A percentile compares a stretch with the other conserved stretches of the same genome.
Conservation (phyloP, 805 yeast genomes). For the Wickerhamomyces silvicola region DNA sequence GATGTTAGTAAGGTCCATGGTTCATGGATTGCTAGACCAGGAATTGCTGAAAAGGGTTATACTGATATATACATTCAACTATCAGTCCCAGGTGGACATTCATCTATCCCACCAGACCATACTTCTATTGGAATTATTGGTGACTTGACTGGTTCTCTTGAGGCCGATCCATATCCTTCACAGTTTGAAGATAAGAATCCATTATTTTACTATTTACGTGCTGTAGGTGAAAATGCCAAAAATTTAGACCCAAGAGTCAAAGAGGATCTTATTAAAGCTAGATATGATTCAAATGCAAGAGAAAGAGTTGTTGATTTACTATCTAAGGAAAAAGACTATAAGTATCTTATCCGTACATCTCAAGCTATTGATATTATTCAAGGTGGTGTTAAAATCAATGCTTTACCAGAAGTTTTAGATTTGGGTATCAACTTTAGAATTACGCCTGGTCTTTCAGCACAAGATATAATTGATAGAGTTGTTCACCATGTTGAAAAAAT, state of each 20-base stretch:
- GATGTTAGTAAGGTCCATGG: constrained; percentile 24
- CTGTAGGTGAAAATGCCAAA: constrained; percentile 6
- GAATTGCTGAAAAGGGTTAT: constrained; percentile 58
- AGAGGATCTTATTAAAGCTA: constrained; percentile 26
- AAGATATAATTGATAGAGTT: constrained; percentile 32
- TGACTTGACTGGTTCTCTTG: constrained; percentile 49
- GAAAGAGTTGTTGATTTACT: constrained; percentile 24
- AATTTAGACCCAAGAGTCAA: constrained; percentile 14
- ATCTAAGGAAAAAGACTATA: constrained; percentile 7
- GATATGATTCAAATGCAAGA: constrained; percentile 29
- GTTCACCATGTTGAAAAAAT: constrained; percentile 29
- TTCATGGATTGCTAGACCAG: constrained; percentile 42
- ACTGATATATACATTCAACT: constrained; percentile 45
- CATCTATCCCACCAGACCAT: constrained; percentile 72
- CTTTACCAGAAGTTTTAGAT: constrained; percentile 57
- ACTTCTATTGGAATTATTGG: constrained; percentile 72
- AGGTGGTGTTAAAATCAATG: constrained; percentile 71
- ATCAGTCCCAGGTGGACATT: constrained; percentile 68
- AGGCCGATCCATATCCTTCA: constrained; percentile 42
- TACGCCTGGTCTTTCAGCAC: constrained; percentile 43
- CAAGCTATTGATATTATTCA: constrained; percentile 60
- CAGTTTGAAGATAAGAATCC: constrained; percentile 51
- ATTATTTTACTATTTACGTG: constrained; percentile 38
- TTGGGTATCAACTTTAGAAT: constrained; percentile 57
- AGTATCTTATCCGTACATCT: constrained; percentile 49